These are phyloP conservation scores for Camillea tinctor DNA, from an alignment of 2,329 filamentous ascomycete species.

Conservation along the genomic window DNA sequence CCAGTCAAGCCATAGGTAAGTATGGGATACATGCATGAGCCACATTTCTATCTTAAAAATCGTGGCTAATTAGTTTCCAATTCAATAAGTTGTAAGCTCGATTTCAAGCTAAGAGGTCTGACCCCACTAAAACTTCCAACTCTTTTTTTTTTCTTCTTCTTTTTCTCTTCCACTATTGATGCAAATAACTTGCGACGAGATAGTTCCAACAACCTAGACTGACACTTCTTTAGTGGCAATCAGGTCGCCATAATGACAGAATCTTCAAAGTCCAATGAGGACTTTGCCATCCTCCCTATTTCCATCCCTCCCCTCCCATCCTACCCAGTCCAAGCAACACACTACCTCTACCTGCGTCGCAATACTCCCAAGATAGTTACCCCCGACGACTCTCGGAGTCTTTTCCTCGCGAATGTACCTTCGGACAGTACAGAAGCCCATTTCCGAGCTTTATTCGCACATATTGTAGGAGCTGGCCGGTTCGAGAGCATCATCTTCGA, in stretches of 20 bases:
- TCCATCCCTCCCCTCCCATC: conserved; percentile 62
- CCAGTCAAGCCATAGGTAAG: no score
- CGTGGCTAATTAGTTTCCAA: no score
- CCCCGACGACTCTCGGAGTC: conserved; percentile 69
- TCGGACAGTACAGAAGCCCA: conserved; percentile 77
- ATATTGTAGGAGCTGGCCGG: conserved; percentile 71
- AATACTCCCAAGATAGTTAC: conserved; percentile 79
- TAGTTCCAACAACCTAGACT: no score
- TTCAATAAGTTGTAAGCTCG: no score
- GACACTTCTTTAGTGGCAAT: background rate
- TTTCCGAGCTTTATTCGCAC: conserved; percentile 71
- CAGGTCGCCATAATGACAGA: conserved; percentile 33
- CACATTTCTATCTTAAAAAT: no score
- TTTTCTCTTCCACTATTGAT: no score
- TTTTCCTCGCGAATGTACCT: conserved; percentile 91
- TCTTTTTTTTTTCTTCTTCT: background rate
- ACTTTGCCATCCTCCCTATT: conserved; percentile 69
- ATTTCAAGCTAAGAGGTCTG: no score
- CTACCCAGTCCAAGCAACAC: conserved; percentile 61
- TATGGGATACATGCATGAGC: no score
- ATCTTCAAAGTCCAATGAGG: conserved; percentile 47
- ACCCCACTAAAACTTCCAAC: background rate
- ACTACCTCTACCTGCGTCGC: conserved; percentile 83
- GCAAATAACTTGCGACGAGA: no score
- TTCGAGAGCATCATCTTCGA: conserved; percentile 80